Base-by-base conservation (phyloP, 805 yeast species). In the Cyberlindnera subsufficiens region DNA sequence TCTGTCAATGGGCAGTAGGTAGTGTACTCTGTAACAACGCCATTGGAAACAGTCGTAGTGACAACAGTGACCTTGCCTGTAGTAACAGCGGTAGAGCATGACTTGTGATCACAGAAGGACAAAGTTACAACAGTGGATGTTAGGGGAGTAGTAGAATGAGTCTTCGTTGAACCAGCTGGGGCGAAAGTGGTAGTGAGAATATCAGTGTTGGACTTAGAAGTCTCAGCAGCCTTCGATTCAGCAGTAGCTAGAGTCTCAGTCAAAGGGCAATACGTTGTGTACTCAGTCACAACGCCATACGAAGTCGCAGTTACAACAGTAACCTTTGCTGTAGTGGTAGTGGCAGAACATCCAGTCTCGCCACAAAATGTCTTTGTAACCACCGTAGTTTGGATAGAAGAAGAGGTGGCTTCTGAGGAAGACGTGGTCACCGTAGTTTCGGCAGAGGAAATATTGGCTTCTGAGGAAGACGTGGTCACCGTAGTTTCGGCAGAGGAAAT, bases 1-100 rank as follows among this genome's bases (percentile, higher is more conserved):
- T 14, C 50, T 32, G 60, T 52, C 30, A 59, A 44, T 31, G 72
- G 72, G 46, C 71, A 66, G 58, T 64, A 67, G 7, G 72, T 67
- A 15, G 71, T 65, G 60, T 63, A 73, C 19, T 56, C 54, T 11
- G 71, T 72, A 37, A 40, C 60, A 4, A 47, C 54, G 35, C 52
- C 51, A 6, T 39, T n/a, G 32, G 58, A 50, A 30, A 71, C 65
- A 43, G 51, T 51, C 34, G 60, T 59, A 35, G 60, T 59, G 35
- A 61, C 59, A 36, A 68, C 60, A 29, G 67, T 59, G n/a, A 59
- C 40, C 6, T 42, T 33, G 18, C 61, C 57, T n/a, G 55, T 48
- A 10, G 63, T 36, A 34, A 46, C 45, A 8, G 48, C 39, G 13
- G 64, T 60, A 32, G 60, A 48, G 39, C 67, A 63, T 17, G 39